phyloP scores from a whole-genome alignment of 2,329 filamentous ascomycete species.

The Nemania sp. region DNA sequence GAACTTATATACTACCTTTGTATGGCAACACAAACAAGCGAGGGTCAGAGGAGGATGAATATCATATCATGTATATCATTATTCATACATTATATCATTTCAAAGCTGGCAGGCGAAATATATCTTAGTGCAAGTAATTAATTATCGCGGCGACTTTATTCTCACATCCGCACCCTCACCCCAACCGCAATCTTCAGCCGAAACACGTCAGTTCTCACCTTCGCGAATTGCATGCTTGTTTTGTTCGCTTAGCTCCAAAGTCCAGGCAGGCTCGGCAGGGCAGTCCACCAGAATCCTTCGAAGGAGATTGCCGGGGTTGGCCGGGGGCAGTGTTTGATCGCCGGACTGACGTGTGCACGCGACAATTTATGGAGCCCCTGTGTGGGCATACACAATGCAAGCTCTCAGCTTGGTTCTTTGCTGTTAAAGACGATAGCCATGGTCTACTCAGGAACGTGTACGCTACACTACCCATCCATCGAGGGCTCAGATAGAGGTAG shows the following conservation, averaged over 20 bases:
- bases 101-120: neutral
- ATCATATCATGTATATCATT: neutral
- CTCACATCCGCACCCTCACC: too few species aligned
- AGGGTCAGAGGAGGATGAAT: neutral
- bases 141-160: too few species aligned
- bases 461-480: neutral
- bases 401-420: too few species aligned
- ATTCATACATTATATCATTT: neutral
- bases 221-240: neutral
- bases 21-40: neutral
- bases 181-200: neutral
- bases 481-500: neutral
- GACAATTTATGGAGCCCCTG: neutral
- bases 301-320: too few species aligned
- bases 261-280: neutral
- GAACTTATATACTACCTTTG: neutral
- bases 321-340: conserved; percentile 2
- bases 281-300: conserved; percentile 2
- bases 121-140: too few species aligned
- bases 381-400: neutral
- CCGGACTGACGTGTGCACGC: too few species aligned
- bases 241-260: neutral
- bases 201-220: neutral
- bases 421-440: too few species aligned
- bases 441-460: too few species aligned